Evolutionary conservation across 805 yeast genomes (phyloP).

Genomic region (Saturnispora dispora): DNA sequence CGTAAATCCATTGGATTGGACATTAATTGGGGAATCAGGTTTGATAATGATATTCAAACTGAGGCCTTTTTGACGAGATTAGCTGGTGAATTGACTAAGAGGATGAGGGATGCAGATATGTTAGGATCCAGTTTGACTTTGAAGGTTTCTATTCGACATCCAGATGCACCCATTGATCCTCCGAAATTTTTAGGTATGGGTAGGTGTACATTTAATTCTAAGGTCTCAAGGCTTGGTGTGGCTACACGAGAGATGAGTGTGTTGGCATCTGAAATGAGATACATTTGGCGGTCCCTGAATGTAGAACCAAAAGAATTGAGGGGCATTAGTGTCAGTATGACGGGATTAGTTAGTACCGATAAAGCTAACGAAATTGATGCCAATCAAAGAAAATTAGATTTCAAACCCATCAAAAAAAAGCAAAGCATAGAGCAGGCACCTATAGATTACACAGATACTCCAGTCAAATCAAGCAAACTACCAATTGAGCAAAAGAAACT

Average conservation of each 20-base stretch:
- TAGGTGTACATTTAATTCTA: slow-evolving; percentile 53
- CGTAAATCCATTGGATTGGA: slow-evolving; percentile 81
- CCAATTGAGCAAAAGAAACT: background rate
- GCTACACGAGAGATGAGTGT: slow-evolving; percentile 53
- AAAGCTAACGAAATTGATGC: slow-evolving; percentile 15
- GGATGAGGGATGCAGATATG: slow-evolving; percentile 40
- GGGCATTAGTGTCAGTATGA: slow-evolving; percentile 68
- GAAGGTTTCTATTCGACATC: slow-evolving; percentile 55
- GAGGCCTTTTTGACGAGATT: slow-evolving; percentile 53
- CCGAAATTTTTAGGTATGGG: slow-evolving; percentile 85
- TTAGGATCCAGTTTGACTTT: slow-evolving; percentile 53
- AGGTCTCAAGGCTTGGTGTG: slow-evolving; percentile 49
- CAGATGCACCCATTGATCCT: slow-evolving; percentile 64
- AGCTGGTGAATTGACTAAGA: slow-evolving; percentile 46
- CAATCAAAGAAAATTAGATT: slow-evolving; percentile 30
- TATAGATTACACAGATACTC: background rate
- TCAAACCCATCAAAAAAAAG: slow-evolving; percentile 14
- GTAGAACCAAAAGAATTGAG: slow-evolving; percentile 56
- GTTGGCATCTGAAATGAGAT: slow-evolving; percentile 50
- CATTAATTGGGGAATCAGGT: slow-evolving; percentile 84
- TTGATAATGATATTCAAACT: slow-evolving; percentile 49
- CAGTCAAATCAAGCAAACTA: background rate
- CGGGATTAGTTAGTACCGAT: slow-evolving; percentile 39
- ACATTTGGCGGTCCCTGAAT: slow-evolving; percentile 44
- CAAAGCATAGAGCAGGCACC: background rate